Conservation (phyloP, 371 early-diverging fungal species). For the Cokeromyces recurvatus region DNA sequence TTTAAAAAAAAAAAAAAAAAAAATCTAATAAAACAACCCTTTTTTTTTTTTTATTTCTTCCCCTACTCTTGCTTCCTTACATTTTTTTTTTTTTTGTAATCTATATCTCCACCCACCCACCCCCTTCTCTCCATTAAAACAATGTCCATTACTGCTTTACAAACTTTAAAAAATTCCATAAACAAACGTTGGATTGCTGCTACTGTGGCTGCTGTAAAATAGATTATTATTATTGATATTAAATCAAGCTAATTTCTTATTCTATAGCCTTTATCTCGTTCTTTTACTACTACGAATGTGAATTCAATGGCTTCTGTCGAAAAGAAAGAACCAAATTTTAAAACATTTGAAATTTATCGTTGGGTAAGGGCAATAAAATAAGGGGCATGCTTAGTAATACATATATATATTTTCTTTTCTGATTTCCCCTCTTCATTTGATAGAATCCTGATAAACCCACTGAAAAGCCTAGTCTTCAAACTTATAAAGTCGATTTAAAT, state of each 20-base stretch:
- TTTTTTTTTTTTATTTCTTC: not conserved
- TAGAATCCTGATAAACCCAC: constrained; percentile 77
- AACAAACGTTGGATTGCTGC: constrained; percentile 18
- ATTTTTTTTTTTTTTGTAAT: constrained; percentile 2
- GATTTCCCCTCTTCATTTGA: too few relatives aligned
- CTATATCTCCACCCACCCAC: constrained; percentile 4
- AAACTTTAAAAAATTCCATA: constrained; percentile 10
- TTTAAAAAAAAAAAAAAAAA: not conserved
- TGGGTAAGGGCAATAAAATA: constrained; percentile 55
- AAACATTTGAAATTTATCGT: constrained; percentile 82
- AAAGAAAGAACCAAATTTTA: constrained; percentile 52
- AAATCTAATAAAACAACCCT: not conserved
- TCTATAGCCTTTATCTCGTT: constrained; percentile 37
- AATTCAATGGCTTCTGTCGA: too few relatives aligned
- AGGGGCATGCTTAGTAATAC: too few relatives aligned
- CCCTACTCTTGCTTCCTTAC: not conserved
- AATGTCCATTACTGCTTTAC: constrained; percentile 22
- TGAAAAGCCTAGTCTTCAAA: constrained; percentile 83
- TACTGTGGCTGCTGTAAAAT: constrained; percentile 10
- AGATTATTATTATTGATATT: not conserved
- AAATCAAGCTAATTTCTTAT: not conserved
- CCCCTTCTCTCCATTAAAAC: constrained; percentile 1
- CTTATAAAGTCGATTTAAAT: constrained; percentile 87
- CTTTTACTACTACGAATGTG: constrained; percentile 31
- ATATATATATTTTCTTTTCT: too few relatives aligned